Evolutionary conservation across 768 basidiomycete species (phyloP).

Genomic region (Psilocybe sp.): DNA sequence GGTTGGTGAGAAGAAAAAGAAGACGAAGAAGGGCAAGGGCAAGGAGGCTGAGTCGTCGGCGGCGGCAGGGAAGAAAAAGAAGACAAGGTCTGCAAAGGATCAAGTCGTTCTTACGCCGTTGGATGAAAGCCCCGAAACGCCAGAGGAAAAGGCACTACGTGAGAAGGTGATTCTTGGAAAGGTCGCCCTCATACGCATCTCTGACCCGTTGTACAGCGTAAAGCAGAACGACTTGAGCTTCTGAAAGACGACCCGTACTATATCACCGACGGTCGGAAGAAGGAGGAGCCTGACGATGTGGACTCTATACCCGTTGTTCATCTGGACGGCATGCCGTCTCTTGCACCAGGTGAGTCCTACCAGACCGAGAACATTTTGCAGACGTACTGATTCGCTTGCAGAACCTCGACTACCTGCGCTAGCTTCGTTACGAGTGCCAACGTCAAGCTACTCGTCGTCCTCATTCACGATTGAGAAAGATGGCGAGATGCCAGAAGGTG

Average conservation of each 20-base stretch:
- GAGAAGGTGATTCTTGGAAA: conserved; percentile 51
- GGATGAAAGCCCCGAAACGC: conserved; percentile 44
- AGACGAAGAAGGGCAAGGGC: conserved; percentile 45
- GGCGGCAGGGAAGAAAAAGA: conserved; percentile 32
- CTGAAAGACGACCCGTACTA: conserved; percentile 90
- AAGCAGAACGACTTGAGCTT: conserved; percentile 72
- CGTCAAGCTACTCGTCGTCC: conserved; percentile 38
- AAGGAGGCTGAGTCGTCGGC: conserved; percentile 12
- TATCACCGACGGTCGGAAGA: conserved; percentile 62
- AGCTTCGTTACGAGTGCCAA: conserved; percentile 41
- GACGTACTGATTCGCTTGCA: conserved; percentile 11
- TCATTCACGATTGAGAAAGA: conserved; percentile 67
- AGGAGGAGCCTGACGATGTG: conserved; percentile 55
- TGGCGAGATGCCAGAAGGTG: conserved; percentile 85
- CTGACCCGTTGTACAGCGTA: conserved; percentile 44
- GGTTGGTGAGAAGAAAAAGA: conserved; percentile 46
- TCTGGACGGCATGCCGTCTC: conserved; percentile 68
- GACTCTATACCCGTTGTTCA: conserved; percentile 90
- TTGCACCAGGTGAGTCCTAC: conserved; percentile 16
- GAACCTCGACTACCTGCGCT: conserved; percentile 32
- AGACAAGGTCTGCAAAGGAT: conserved; percentile 25
- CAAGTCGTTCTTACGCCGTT: conserved; percentile 34
- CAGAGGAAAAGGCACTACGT: conserved; percentile 56
- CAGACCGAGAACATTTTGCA: neutral
- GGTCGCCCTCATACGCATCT: neutral